Evolutionary conservation across 2,329 filamentous ascomycete genomes (phyloP), one percentile per base, ranked within the genome.

Genomic region (Cordyceps fumosorosea): DNA sequence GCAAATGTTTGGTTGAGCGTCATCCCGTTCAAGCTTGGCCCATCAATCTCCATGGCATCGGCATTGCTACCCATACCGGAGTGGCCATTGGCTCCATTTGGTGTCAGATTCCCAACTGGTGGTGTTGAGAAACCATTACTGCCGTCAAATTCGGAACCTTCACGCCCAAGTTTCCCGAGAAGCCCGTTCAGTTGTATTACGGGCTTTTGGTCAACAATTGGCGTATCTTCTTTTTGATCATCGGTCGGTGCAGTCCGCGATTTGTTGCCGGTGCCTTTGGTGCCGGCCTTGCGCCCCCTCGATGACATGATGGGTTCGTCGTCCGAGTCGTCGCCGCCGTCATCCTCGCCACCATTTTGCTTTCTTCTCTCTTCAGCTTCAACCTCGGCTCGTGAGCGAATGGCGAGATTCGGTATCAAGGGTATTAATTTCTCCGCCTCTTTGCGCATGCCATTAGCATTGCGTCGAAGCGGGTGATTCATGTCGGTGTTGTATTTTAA

Each of bases 271-370:
- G 87, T 86, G 24, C 91, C 89, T 71, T 90, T 93, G 67, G 90
- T 89, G 3, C 72, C 71, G 18, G 92, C 90, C 73, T 93, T 96
- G 51, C 95, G 88, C 59, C 40, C 40, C 95, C 95, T 66, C 95
- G 86, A 97, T 63, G 95, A 95, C 90, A 98, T 98, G 71, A 99
- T 98, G 10, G 95, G 95, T 75, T 96, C 93, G 72, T 98, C 93
- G 70, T 98, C 93, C 67, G 92, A 96, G 74, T 97, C 93, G 63
- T 97, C 93, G 32, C 84, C 90, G 45, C 82, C 90, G 67, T 93
- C 91, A 66, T 91, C 86, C 64, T 91, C 89, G 52, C 89, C 89
- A 56, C 95, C 92, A 65, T 93, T 90, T 69, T 96, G 91, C 72
- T 95, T 89, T 65, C 92, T 84, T 60, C 93, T 85, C 74, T 89